Conservation (phyloP, 768 basidiomycete species). For the Suillus hirtellus region DNA sequence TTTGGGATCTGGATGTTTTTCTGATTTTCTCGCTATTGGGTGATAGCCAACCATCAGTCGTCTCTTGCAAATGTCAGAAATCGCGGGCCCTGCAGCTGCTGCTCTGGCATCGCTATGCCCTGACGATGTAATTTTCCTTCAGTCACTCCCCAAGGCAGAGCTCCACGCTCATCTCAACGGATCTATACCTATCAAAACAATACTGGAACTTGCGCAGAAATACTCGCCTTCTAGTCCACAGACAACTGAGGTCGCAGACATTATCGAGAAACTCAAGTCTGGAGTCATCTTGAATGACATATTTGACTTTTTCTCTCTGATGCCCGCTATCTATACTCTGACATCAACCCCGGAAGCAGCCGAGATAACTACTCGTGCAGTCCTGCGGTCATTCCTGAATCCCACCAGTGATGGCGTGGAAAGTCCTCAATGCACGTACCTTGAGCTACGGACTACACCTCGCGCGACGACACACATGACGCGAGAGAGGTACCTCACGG, state of each 20-base stretch:
- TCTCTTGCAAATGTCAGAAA: conserved; percentile 10
- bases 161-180: conserved; percentile 87
- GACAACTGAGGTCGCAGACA: conserved; percentile 30
- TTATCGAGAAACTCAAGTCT: conserved; percentile 40
- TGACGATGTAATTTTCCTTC: conserved; percentile 59
- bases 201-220: conserved; percentile 51
- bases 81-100: conserved; percentile 36
- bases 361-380: conserved; percentile 57
- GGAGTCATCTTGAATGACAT: conserved; percentile 51
- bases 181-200: conserved; percentile 66
- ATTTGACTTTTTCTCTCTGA: conserved; percentile 72
- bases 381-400: conserved; percentile 62
- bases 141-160: conserved; percentile 74
- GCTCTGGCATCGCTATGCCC: conserved; percentile 57
- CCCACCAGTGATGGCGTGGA: conserved; percentile 18
- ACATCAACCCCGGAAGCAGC: conserved; percentile 62
- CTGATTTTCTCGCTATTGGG: too few relatives aligned
- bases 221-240: conserved; percentile 1
- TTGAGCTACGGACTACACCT: too few relatives aligned
- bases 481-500: too few relatives aligned
- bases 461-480: too few relatives aligned
- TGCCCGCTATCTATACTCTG: conserved; percentile 77
- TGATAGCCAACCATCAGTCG: background rate
- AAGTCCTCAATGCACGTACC: too few relatives aligned
- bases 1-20: too few relatives aligned